Conservation (phyloP, 805 yeast species). For the Yarrowia sp. region DNA sequence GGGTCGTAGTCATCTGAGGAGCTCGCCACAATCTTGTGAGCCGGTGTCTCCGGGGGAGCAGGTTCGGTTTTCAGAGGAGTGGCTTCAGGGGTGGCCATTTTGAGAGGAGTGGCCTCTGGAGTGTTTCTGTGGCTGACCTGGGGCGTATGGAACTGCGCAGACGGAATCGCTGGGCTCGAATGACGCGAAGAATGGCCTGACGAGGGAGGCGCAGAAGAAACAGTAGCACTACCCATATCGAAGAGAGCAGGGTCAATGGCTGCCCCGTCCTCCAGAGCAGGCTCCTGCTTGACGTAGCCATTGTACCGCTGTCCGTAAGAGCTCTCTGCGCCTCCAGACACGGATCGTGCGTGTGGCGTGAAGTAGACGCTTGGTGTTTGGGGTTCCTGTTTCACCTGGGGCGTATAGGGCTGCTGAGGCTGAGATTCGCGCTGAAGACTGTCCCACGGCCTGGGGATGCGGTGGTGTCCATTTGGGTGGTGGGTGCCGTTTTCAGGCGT, state of each 20-base stretch:
- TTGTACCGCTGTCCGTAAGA: not conserved
- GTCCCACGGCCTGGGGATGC: not conserved
- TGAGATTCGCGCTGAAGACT: not conserved
- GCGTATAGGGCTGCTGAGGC: not conserved
- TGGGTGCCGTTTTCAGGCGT: slow-evolving; percentile 5
- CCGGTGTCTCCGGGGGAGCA: not conserved
- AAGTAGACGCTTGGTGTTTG: not conserved
- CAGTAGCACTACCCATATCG: not conserved
- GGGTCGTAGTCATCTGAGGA: not conserved
- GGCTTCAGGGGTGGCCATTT: not conserved
- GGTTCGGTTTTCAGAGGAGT: not conserved
- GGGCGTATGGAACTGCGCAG: not conserved
- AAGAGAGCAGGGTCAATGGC: slow-evolving; percentile 16
- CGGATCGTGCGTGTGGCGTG: not conserved
- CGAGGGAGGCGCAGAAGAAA: not conserved
- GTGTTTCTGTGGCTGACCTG: not conserved
- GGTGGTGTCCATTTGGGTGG: not conserved
- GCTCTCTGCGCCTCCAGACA: not conserved
- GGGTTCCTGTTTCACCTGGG: not conserved
- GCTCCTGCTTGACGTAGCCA: not conserved
- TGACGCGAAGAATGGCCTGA: not conserved
- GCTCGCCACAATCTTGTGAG: not conserved
- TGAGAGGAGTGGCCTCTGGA: not conserved
- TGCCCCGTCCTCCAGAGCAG: not conserved
- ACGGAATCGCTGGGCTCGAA: not conserved